Base-by-base conservation (phyloP, 1,284 basidiomycete species). In the Apiotrichum veenhuisii region DNA sequence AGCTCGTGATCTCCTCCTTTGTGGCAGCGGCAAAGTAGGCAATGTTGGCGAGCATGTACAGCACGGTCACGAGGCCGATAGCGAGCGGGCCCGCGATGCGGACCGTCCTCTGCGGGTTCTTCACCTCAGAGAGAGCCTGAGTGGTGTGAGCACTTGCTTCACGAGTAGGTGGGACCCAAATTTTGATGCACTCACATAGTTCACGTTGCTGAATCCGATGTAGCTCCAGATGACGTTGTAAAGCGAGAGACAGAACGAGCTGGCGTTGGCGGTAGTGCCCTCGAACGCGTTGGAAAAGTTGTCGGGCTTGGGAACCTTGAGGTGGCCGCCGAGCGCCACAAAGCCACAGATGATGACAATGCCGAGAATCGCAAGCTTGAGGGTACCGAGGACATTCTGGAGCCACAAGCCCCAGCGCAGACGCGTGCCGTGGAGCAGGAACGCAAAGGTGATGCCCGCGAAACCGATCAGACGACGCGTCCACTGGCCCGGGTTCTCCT, bases 261-360 rank as follows among this genome's bases (percentile, higher is more conserved):
- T 48, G 8, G 55, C 55, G 38, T 40, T 52, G 1, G 55, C 55
- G 1, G 55, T 71, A 2, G 81, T 80, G 20, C 80, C 82, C 10
- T 65, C 69, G 63, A 83, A 84, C 1, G 80, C 65, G 61, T 82
- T 72, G 38, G 69, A 67, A 69, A 84, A 84, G 69, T 84, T 83
- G 52, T 69, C 72, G 1, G 82, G 82, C 55, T 83, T 77, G 46
- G 74, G 51, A 30, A 83, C 75, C 27, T 70, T 70, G 30, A 80
- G 80, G 42, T 79, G 66, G 10, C 82, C 82, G 34, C 78, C 73
- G 15, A 84, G 76, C 26, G 82, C 82, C 30, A 80, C 79, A 25
- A 81, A 68, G 12, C 82, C 82, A 23, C 80, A 78, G 48, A 80
- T 68, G 25, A 79, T 76, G 48, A 82, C 53, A 37, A 61, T 43